Evolutionary conservation across 2,329 filamentous ascomycete species (phyloP), one percentile per base, ranked within the genome.

Genomic region (Nigrospora osmanthi): DNA sequence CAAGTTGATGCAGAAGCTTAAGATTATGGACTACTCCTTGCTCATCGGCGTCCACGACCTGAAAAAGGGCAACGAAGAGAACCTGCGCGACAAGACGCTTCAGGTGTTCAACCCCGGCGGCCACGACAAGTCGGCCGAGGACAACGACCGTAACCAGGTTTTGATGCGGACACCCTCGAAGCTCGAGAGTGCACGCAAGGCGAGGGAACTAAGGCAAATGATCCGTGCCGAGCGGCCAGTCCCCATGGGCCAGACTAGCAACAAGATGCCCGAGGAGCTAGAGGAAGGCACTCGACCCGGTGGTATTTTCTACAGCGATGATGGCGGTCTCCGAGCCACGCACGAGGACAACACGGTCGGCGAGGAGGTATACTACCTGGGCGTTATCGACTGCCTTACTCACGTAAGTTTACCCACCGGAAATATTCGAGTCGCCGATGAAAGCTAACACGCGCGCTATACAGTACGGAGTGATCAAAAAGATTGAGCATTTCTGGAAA

Each of bases 21-120:
- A 95, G 56, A 97, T 98, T 57, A 98, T 98, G 93, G 93, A 98
- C 65, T 98, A 98, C 66, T 97, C 91, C 11, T 78, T 98, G 49
- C 75, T 98, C 34, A 82, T 98, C 44, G 93, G 93, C 41, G 93
- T 97, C 42, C 93, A 98, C 61, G 93, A 98, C 61, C 65, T 94
- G 16, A 80, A 81, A 44, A 84, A 87, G 54, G 93, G 93, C 30
- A 98, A 98, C 60, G 89, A 96, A 55, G 93, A 98, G 63, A 95
- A 96, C 46, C 72, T 98, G 38, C 86, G 82, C 23, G 81, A 77
- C 68, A 95, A 94, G 71, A 96, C 90, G 1, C 70, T 98, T 42
- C 84, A 93, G 61, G 89, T 97, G 4, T 97, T 96, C 66, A 90
- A 94, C 61, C 91, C 91, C 4, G 89, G 88, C 15, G 87, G 87